Base-by-base conservation (phyloP, 2,329 filamentous ascomycete species). In the Fusarium annulatum region DNA sequence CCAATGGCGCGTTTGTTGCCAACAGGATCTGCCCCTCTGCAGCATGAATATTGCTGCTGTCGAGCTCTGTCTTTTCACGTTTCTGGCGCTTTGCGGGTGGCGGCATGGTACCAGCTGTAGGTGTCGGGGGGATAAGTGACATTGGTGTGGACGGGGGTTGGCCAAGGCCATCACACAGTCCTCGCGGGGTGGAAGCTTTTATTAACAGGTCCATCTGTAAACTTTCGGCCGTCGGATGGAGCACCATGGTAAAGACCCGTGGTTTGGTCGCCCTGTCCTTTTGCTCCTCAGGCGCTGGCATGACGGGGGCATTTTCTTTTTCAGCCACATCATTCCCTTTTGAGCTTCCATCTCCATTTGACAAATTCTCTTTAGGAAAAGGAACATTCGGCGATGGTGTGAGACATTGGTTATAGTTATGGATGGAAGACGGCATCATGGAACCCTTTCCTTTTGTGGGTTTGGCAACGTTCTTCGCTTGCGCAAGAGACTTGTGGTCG, bases 371-470 rank as follows among this genome's bases (percentile, higher is more conserved):
- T 71, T 87, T 88, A 48, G 92, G 94, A 79, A 92, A 97, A 1
- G 94, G 91, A 2, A 90, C 93, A 80, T 92, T 95, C 0, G 95
- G 90, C 1, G 96, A 98, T 1, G 96, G 96, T 0, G 95, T 98
- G 53, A 98, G 88, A 78, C 94, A 96, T 69, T 91, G 91, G 78
- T 95, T 97, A 81, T 95, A 94, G 81, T 97, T 97, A 82, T 99
- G 95, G 49, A 99, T 92, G 1, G 95, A 98, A 72, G 94, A 96
- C 16, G 92, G 90, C 7, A 88, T 84, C 43, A 88, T 88, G 61
- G 91, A 92, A 73, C 87, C 91, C 21, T 89, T 88, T 26, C 88
- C 85, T 3, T 89, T 86, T 11, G 80, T 76, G 7, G 82, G 33
- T 85, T 85, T 58, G 84, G 86, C 56, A 85, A 88, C 64, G 85